Evolutionary conservation across 208 protist genomes (phyloP), one percentile per base, ranked within the genome.

Genomic region (Zelonia costaricensis): DNA sequence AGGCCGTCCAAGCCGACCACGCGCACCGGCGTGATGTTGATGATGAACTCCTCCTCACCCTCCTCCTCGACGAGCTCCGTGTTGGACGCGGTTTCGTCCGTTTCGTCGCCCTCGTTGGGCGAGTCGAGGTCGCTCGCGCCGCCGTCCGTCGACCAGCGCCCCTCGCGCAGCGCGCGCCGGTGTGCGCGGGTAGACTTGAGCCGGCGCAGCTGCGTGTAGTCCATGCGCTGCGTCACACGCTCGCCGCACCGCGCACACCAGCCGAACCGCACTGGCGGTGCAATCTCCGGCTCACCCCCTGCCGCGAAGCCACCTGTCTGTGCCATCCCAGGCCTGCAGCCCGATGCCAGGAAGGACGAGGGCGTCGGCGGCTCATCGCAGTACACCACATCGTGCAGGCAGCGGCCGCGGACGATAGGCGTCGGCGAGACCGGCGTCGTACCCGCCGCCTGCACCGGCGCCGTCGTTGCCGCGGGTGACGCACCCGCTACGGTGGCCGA

Each of bases 1-100:
- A 77, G 43, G 22, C 66, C 74, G 27, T 87, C 59, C 62, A 82
- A 64, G 13, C 81, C 81, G 0, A 74, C 81, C 7, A 87, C 60
- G 10, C 76, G 69, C 36, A 87, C 74, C 10, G 76, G 69, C 3
- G 67, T 73, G 49, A 80, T 70, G 53, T 72, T 74, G 22, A 87
- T 61, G 25, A 69, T 68, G 39, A 82, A 75, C 36, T 78, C 72
- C 2, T 49, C 58, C 48, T 70, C 68, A 1, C 55, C 60, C n/a
- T 72, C 65, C 43, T 72, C 65, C 16, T 72, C 65, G 1, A 72
- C 65, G 1, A 38, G 51, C 57, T 72, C 65, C 0, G 65, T 72
- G 65, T 65, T 35, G 0, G 57, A 56, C 31, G 35, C 46, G 0
- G 56, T 57, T 23, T 72, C 65, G 23, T 47, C 39, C 38, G 10